Percentiles rank a stretch among this genome's conserved stretches.
phyloP scores from a whole-genome alignment of 1,139 yeast genomes.

The Suhomyces chickasaworum region DNA sequence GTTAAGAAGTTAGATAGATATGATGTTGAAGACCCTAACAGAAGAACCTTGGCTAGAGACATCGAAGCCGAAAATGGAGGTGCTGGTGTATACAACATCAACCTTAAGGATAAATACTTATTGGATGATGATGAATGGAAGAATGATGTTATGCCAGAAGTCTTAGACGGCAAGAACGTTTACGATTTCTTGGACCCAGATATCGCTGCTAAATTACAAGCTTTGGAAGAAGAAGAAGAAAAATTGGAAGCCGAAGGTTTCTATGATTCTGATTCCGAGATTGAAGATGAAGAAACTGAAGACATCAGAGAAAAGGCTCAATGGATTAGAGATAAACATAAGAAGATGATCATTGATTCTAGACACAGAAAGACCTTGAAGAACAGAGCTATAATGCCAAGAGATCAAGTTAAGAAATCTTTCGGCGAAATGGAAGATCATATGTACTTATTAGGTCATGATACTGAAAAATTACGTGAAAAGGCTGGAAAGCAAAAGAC shows the following conservation, averaged over 20 bases:
- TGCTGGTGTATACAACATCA: constrained; percentile 95
- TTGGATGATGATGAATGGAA: constrained; percentile 98
- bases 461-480: constrained; percentile 62
- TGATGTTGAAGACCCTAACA: constrained; percentile 77
- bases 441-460: constrained; percentile 88
- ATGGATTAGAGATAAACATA: constrained; percentile 96
- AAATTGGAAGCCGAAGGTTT: constrained; percentile 91
- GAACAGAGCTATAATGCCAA: constrained; percentile 90
- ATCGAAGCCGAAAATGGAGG: constrained; percentile 95
- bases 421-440: constrained; percentile 82
- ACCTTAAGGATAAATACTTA: constrained; percentile 86
- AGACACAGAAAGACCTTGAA: constrained; percentile 85
- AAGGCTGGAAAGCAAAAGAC: constrained; percentile 44
- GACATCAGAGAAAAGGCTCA: constrained; percentile 84
- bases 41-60: constrained; percentile 82
- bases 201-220: constrained; percentile 88
- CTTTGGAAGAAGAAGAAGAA: constrained; percentile 96
- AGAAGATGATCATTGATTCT: constrained; percentile 87
- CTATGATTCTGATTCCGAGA: constrained; percentile 86
- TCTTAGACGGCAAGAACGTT: constrained; percentile 92
- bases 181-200: constrained; percentile 97
- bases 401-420: constrained; percentile 80
- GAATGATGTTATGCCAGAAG: constrained; percentile 95
- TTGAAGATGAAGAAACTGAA: constrained; percentile 62
- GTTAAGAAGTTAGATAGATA: constrained; percentile 61